Evolutionary conservation across 2,329 filamentous ascomycete species (phyloP).

Genomic region (Fusarium illudens): DNA sequence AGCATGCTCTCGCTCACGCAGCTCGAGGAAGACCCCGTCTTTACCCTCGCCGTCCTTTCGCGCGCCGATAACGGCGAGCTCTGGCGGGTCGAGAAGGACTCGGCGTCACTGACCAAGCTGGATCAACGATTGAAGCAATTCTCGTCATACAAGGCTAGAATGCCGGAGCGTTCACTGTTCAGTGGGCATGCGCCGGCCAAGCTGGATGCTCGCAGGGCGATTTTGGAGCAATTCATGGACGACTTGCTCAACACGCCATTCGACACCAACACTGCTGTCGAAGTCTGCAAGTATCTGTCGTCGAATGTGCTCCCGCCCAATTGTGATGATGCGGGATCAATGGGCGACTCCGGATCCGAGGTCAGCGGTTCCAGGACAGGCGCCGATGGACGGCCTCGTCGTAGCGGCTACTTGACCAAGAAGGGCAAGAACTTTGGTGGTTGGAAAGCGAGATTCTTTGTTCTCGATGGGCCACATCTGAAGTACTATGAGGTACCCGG

Average conservation of each 20-base stretch:
- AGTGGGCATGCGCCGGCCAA: slow-evolving; percentile 93
- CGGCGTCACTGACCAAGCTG: slow-evolving; percentile 78
- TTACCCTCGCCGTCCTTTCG: slow-evolving; percentile 86
- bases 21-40: slow-evolving; percentile 90
- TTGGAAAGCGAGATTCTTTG: slow-evolving; percentile 85
- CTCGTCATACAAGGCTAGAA: slow-evolving; percentile 74
- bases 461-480: slow-evolving; percentile 68
- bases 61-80: slow-evolving; percentile 80
- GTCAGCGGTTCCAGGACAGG: slow-evolving; percentile 54
- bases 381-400: slow-evolving; percentile 72
- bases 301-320: slow-evolving; percentile 69
- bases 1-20: slow-evolving; percentile 83
- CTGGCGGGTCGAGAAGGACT: slow-evolving; percentile 95
- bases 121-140: slow-evolving; percentile 83
- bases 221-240: slow-evolving; percentile 86
- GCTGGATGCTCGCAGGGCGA: slow-evolving; percentile 83
- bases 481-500: slow-evolving; percentile 94
- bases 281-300: slow-evolving; percentile 90
- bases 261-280: slow-evolving; percentile 77
- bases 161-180: slow-evolving; percentile 88
- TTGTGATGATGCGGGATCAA: slow-evolving; percentile 60
- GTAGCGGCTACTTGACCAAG: slow-evolving; percentile 94
- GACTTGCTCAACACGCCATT: slow-evolving; percentile 83
- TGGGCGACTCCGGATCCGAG: slow-evolving; percentile 37
- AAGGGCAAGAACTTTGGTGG: slow-evolving; percentile 98